Evolutionary conservation across 1,139 yeast species (phyloP), one percentile per base, ranked within the genome.

Genomic region (Zygosaccharomyces pseudobailii): DNA sequence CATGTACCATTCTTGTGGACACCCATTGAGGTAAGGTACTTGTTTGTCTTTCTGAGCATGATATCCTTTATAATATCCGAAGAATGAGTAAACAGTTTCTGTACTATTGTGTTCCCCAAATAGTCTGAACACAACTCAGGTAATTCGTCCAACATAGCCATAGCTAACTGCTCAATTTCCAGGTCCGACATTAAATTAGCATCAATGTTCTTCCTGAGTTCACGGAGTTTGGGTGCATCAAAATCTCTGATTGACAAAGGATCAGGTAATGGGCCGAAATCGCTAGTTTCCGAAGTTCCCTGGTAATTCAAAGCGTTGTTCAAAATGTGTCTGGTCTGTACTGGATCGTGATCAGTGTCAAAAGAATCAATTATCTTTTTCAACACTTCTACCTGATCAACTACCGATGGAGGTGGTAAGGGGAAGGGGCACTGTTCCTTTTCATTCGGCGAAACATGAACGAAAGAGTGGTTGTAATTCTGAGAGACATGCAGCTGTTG

Each of bases 1-100:
- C 98, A 92, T 3, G 99, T 92, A 53, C 99, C 99, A 66, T 94
- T 92, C 63, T 92, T 92, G 70, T 92, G 99, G 48, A 88, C 84
- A 59, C 97, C 94, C 72, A 92, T 84, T 60, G 89, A 95, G 1
- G 97, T 87, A 55, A 94, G 73, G 61, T 76, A 87, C 20, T 94
- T 95, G 3, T 86, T 74, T 44, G 94, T 80, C 56, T 79, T 80
- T 60, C 84, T 80, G 44, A 92, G 77, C 89, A 94, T 85, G 68
- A 85, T 78, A 57, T 86, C 84, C 62, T 87, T 87, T 48, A 89
- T 74, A 6, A 82, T 74, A 28, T 85, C 81, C 3, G 88, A 79
- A 42, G 90, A 79, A 45, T 76, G 71, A 46, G 87, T 84, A 61
- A 90, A 90, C 36, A 92, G 69, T 65, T 89, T 90, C 68, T 92